Evolutionary conservation across 768 basidiomycete genomes (phyloP), one percentile per base, ranked within the genome.

Genomic region (Russula sp.): DNA sequence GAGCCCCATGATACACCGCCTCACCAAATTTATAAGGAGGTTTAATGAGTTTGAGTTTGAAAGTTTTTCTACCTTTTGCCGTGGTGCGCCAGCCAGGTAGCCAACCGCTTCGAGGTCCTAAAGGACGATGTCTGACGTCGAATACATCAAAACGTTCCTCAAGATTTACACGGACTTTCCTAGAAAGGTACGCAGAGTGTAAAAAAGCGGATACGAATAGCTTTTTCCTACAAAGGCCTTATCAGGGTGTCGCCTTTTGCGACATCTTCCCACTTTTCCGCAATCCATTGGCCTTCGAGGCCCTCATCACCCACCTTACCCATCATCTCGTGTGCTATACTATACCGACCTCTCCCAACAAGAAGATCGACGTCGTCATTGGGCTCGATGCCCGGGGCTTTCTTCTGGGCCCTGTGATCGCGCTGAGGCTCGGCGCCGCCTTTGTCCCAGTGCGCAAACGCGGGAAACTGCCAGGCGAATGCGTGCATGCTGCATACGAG

Each of bases 321-420:
- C 82, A 95, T 74, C 96, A 89, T 70, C 76, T 98, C 70, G 86
- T 86, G 56, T 91, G 90, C 29, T 76, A 84, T 61, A 92, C 88
- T 8, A 78, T 94, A 67, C 80, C 82, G 22, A 76, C 75, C 50
- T 77, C 83, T 14, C 76, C 81, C 3, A 75, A 74, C 54, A 81
- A 81, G 65, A 93, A 87, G 73, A 82, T 95, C 67, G 96, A 99
- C 73, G 89, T 91, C 56, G 81, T 99, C 66, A 93, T 99, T 59
- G 97, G 91, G 36, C 81, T 99, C 47, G 97, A 99, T 73, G 96
- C 96, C 25, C 81, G 97, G 58, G 97, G 97, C 14, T 99, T 99
- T 78, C 81, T 99, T 54, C 74, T 99, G 10, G 97, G 95, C 1
- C 97, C 97, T 1, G 82, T 93, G 66, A 83, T 99, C 68, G 97